Percentiles rank a stretch among this genome's conserved stretches.
These are phyloP conservation scores for Raddia distichophylla DNA, from an alignment of 176 grass and related monocot genomes.

Conservation along the genomic window DNA sequence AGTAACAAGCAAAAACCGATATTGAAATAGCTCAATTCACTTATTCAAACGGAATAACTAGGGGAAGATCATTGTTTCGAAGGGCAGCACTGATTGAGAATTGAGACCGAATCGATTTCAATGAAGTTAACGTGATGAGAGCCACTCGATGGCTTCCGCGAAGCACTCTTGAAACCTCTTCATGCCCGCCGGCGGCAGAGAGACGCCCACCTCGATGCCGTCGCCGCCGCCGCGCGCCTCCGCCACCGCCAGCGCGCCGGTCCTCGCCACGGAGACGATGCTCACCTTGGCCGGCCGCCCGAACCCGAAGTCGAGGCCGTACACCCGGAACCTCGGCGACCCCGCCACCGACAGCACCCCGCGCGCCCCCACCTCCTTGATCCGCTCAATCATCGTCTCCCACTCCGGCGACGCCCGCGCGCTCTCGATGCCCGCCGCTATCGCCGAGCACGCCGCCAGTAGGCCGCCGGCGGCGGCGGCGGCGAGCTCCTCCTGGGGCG, in stretches of 20 bases:
- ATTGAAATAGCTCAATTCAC: too few species aligned
- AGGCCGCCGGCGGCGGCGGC: neutral
- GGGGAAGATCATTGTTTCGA: too few species aligned
- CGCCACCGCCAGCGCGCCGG: slow-evolving; percentile 34
- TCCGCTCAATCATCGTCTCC: neutral
- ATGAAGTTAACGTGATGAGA: neutral
- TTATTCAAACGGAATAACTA: too few species aligned
- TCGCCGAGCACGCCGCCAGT: neutral
- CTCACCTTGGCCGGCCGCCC: slow-evolving; percentile 49
- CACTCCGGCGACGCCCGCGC: neutral
- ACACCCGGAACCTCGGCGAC: slow-evolving; percentile 49
- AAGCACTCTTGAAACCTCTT: slow-evolving; percentile 34
- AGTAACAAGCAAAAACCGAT: too few species aligned
- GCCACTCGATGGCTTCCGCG: neutral
- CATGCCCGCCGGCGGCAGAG: slow-evolving; percentile 40
- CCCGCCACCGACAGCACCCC: slow-evolving; percentile 33
- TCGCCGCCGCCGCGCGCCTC: slow-evolving; percentile 37
- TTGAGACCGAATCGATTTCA: too few species aligned
- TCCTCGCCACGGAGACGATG: slow-evolving; percentile 33
- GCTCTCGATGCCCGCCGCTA: slow-evolving; percentile 14
- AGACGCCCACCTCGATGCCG: slow-evolving; percentile 44
- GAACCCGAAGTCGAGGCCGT: slow-evolving; percentile 54
- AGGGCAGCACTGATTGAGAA: too few species aligned
- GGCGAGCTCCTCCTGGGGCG: neutral
- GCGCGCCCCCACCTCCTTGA: neutral